Evolutionary conservation across 305 asterid species (phyloP).

Genomic region (Rubia tinctorum): DNA sequence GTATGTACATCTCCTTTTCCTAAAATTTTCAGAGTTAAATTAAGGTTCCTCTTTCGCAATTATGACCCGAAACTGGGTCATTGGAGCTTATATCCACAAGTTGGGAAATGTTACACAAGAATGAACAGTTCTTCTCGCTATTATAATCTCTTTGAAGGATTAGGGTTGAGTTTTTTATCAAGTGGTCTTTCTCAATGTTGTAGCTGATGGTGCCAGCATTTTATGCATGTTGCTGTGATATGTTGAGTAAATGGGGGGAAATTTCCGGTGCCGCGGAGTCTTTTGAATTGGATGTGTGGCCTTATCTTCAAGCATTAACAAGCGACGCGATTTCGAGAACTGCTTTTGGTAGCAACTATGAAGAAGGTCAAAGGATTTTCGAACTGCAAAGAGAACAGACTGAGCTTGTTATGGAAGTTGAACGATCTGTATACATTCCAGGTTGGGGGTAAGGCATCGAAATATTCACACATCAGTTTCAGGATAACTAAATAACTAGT

Average conservation of each 20-base stretch:
- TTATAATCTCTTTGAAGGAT: no score
- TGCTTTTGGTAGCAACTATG: slow-evolving; percentile 24
- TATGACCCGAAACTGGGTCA: no score
- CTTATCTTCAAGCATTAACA: slow-evolving; percentile 20
- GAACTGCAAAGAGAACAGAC: slow-evolving; percentile 20
- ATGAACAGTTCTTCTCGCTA: no score
- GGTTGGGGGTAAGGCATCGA: slow-evolving; percentile 15
- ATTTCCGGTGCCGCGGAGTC: slow-evolving; percentile 4
- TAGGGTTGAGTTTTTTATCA: no score
- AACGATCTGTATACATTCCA: slow-evolving; percentile 14
- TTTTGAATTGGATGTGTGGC: slow-evolving; percentile 29
- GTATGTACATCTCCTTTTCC: not conserved
- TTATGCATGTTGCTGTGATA: slow-evolving; percentile 11
- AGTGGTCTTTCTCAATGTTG: not conserved
- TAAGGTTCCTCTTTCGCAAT: not conserved
- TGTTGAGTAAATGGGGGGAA: slow-evolving; percentile 22
- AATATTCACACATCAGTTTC: no score
- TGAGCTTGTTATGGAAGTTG: not conserved
- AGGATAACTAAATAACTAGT: no score
- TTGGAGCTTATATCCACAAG: no score
- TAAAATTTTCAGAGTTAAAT: no score
- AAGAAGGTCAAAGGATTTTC: slow-evolving; percentile 28
- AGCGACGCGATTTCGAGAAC: slow-evolving; percentile 27
- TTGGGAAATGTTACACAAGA: no score
- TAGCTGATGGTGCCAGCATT: slow-evolving; percentile 33